Conservation (phyloP, 2,329 filamentous ascomycete genomes). For the Phoma sp. region DNA sequence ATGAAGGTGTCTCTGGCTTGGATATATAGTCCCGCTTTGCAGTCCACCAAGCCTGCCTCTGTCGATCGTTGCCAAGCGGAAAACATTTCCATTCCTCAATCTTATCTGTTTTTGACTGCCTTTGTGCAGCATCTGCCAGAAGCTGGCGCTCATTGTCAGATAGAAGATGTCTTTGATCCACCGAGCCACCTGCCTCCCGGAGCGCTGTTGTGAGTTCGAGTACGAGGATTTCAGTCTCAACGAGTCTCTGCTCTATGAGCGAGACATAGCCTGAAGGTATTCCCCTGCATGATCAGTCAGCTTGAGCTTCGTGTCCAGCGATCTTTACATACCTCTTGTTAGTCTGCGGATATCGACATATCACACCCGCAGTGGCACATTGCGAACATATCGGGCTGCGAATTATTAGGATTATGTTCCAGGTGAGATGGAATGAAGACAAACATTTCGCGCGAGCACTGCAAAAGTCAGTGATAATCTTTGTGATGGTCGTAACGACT, state of each 20-base stretch:
- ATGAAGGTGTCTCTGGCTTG: not conserved
- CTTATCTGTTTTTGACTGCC: constrained; percentile 26
- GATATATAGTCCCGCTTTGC: constrained; percentile 6
- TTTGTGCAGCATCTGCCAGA: constrained; percentile 17
- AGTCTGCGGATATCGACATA: constrained; percentile 26
- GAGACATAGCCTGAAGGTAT: constrained; percentile 33
- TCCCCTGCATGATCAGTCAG: constrained; percentile 15
- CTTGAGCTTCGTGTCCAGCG: not conserved
- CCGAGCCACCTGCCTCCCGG: constrained; percentile 12
- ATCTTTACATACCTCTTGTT: constrained; percentile 25
- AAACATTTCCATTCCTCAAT: constrained; percentile 30
- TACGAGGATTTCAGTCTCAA: constrained; percentile 28
- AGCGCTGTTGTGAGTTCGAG: constrained; percentile 26
- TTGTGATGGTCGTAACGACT: too few relatives aligned
- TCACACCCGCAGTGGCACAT: constrained; percentile 15
- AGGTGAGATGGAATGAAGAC: not conserved
- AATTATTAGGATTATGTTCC: too few relatives aligned
- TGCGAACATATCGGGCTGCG: constrained; percentile 26
- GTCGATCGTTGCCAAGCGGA: constrained; percentile 19
- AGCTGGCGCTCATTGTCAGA: constrained; percentile 11
- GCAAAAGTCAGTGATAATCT: constrained; percentile 4
- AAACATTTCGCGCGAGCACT: constrained; percentile 30
- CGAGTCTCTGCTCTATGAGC: constrained; percentile 28
- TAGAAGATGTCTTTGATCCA: constrained; percentile 11
- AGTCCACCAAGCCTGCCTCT: constrained; percentile 24